These are phyloP conservation scores for Aureobasidium sp. DNA, from an alignment of 2,329 filamentous ascomycete species.

Conservation along the genomic window DNA sequence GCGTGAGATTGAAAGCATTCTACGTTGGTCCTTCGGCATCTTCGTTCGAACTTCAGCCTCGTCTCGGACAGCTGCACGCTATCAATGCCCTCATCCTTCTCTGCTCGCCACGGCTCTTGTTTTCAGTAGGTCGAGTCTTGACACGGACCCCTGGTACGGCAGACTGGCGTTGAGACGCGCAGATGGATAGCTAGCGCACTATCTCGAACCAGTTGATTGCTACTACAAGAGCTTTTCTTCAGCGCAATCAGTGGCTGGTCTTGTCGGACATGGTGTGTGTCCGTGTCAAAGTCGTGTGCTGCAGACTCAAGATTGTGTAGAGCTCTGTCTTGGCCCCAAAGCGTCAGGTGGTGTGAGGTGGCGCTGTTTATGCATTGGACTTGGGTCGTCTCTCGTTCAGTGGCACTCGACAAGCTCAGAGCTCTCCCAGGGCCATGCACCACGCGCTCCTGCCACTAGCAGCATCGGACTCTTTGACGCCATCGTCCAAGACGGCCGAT, in stretches of 20 bases:
- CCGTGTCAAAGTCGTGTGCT: background rate
- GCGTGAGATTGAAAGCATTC: background rate
- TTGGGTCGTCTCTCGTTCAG: background rate
- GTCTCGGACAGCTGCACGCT: background rate
- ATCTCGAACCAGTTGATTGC: background rate
- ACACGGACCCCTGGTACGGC: background rate
- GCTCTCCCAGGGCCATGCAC: constrained; percentile 1
- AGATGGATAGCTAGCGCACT: background rate
- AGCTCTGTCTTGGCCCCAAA: background rate
- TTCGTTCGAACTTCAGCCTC: no score
- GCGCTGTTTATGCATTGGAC: no score
- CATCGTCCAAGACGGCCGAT: background rate
- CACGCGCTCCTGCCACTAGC: background rate
- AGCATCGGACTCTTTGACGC: background rate
- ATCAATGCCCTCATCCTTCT: background rate
- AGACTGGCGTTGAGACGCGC: no score
- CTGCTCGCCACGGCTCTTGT: background rate
- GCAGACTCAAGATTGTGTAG: background rate
- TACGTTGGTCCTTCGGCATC: no score
- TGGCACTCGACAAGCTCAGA: background rate
- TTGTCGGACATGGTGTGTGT: background rate
- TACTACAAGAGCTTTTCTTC: background rate
- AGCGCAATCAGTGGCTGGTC: background rate
- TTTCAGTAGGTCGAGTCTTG: background rate
- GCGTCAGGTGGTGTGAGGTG: background rate